A percentile compares a stretch with the other conserved stretches of the same genome.
Conservation (phyloP, 371 early-diverging fungal species). For the Chytridium lagenaria region DNA sequence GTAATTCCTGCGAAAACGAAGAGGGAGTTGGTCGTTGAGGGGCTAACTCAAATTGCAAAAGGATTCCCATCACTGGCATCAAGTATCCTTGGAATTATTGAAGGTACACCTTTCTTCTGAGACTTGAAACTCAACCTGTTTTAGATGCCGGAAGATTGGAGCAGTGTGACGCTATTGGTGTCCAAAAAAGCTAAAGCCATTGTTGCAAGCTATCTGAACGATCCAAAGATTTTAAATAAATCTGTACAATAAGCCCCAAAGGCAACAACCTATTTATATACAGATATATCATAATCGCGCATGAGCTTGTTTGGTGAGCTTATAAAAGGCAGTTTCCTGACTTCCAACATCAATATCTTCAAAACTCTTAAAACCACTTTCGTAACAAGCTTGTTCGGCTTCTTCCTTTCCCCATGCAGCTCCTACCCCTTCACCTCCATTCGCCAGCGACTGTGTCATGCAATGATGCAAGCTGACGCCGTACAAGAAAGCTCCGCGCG, state of each 20-base stretch:
- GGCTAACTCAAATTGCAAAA: background rate
- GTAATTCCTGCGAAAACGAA: no score
- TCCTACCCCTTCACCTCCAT: slow-evolving; percentile 11
- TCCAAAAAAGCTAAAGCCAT: background rate
- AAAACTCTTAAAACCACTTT: slow-evolving; percentile 6
- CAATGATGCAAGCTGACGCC: slow-evolving; percentile 9
- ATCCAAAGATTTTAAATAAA: background rate
- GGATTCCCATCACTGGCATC: background rate
- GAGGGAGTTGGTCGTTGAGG: background rate
- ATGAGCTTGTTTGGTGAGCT: background rate
- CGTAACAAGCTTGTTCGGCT: background rate
- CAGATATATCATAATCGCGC: background rate
- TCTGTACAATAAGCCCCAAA: background rate
- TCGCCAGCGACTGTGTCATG: slow-evolving; percentile 9
- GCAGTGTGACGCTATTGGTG: background rate
- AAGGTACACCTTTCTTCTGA: background rate
- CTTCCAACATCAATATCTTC: slow-evolving; percentile 8
- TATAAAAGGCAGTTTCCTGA: background rate
- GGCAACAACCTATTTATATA: background rate
- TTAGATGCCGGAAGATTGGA: background rate
- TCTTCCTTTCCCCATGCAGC: slow-evolving; percentile 17
- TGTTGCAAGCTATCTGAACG: background rate
- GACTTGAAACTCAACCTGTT: background rate
- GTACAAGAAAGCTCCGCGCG: slow-evolving; percentile 11
- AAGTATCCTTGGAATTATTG: background rate